A percentile compares a stretch with the other conserved stretches of the same genome.
Conservation (phyloP, 176 grass and related monocot species). For the Juncus effusus region DNA sequence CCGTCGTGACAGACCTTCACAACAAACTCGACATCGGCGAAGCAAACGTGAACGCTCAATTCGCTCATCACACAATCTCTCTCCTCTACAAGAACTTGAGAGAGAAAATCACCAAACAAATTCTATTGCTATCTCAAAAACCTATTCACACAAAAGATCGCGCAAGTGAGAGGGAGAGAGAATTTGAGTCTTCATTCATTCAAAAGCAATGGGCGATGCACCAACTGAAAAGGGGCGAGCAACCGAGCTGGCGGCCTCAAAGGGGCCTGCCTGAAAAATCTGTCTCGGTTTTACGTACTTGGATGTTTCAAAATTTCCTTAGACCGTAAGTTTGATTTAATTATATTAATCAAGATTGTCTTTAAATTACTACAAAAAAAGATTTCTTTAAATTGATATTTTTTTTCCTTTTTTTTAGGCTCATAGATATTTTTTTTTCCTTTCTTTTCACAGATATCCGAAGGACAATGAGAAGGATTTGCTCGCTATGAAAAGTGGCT, state of each 20-base stretch:
- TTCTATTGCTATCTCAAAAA: conserved; percentile 26
- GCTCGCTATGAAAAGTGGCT: conserved; percentile 69
- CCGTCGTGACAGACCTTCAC: conserved; percentile 41
- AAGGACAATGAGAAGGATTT: conserved; percentile 92
- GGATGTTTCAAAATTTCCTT: conserved; percentile 99
- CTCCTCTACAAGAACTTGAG: conserved; percentile 42
- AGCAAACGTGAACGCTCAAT: conserved; percentile 25
- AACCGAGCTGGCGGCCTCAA: conserved; percentile 74
- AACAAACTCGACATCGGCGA: conserved; percentile 29
- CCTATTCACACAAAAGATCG: conserved; percentile 13
- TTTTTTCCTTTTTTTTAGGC: not conserved
- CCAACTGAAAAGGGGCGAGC: conserved; percentile 55
- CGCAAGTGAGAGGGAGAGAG: conserved; percentile 44
- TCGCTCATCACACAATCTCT: conserved; percentile 36
- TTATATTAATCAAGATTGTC: not conserved
- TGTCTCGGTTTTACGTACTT: conserved; percentile 72
- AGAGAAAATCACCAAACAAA: conserved; percentile 44
- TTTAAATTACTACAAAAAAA: not conserved
- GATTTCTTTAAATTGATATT: not conserved
- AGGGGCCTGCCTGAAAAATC: conserved; percentile 91
- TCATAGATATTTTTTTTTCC: conserved; percentile 4
- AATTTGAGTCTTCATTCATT: conserved; percentile 73
- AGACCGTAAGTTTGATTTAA: conserved; percentile 58
- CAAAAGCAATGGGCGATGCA: conserved; percentile 93
- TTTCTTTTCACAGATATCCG: conserved; percentile 55